Evolutionary conservation across 2,329 filamentous ascomycete species (phyloP), one percentile per base, ranked within the genome.

Genomic region (Ophiostoma australiae): DNA sequence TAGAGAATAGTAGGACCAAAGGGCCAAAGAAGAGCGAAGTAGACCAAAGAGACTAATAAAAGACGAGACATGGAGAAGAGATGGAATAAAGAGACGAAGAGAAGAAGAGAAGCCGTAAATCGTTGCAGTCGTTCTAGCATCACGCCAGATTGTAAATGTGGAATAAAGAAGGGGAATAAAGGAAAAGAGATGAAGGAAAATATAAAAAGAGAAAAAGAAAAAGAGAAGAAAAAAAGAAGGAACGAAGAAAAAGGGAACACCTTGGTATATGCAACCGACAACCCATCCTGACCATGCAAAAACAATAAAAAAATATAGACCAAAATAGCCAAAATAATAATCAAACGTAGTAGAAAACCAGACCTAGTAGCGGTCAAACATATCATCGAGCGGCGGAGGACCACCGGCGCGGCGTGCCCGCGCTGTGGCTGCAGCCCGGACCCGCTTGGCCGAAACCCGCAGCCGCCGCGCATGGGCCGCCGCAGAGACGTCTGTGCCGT

Each of bases 381-480:
- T 6, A 37, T 37, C 17, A n/a, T 39, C 35, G 6, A 37, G 35
- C 31, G 33, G 15, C 58, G 58, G 13, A 3, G 58, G 27, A 27
- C 27, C 33, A 23, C 15, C 10, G 17, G 35, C 48, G 8, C 10
- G 10, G 4, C 35, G 33, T 31, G 33, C 33, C 13, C 6, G n/a
- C 5, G 55, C 31, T 15, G 41, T n/a, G 17, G 63, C 35, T 1
- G 63, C 63, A 3, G 33, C 37, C 35, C 63, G 63, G 33, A 66
- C 11, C 20, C 63, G 63, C 63, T 23, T n/a, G n/a, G 63, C 35
- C 8, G 63, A 35, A 4, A 66, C 35, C 6, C 35, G 63, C 63
- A 66, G 35, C 35, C 63, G 63, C 35, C 63, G 63, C 10, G 63
- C 63, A 23, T 23, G 63, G 8, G 63, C 63, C 20, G 63, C 63